Evolutionary conservation across 441 rosid genomes (phyloP).

Genomic region (Aquilaria agallochum): DNA sequence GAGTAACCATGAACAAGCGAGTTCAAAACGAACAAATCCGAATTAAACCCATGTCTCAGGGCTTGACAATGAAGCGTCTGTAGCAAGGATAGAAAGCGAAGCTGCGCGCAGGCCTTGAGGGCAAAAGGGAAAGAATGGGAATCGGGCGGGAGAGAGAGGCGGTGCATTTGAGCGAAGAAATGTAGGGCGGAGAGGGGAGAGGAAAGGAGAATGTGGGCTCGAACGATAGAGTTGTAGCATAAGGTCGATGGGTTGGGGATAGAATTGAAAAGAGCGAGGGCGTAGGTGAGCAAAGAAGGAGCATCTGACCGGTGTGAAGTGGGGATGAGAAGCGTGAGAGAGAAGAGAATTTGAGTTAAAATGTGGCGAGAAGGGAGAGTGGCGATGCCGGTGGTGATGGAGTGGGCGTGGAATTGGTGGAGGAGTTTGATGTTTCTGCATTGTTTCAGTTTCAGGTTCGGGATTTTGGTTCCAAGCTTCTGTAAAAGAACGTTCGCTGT

Average conservation of each 20-base stretch:
- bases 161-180: slow-evolving; percentile 48
- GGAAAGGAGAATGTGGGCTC: slow-evolving; percentile 41
- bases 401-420: slow-evolving; percentile 47
- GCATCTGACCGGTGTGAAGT: background rate
- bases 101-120: slow-evolving; percentile 53
- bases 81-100: slow-evolving; percentile 18
- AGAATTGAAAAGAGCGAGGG: slow-evolving; percentile 31
- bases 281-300: slow-evolving; percentile 22
- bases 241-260: slow-evolving; percentile 50
- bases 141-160: slow-evolving; percentile 45
- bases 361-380: slow-evolving; percentile 14
- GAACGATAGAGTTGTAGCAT: slow-evolving; percentile 46
- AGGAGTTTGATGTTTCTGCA: slow-evolving; percentile 42
- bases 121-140: slow-evolving; percentile 57
- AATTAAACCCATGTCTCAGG: slow-evolving; percentile 34
- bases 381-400: slow-evolving; percentile 35
- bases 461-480: too few species aligned
- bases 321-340: slow-evolving; percentile 27
- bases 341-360: slow-evolving; percentile 31
- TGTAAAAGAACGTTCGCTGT: too few species aligned
- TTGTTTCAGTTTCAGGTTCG: slow-evolving; percentile 14
- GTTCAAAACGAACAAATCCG: slow-evolving; percentile 49
- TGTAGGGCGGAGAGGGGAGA: slow-evolving; percentile 39
- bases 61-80: slow-evolving; percentile 44
- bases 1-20: slow-evolving; percentile 41